Evolutionary conservation across 345 rosid species (phyloP).

Genomic region (Eucalyptus curtisii): DNA sequence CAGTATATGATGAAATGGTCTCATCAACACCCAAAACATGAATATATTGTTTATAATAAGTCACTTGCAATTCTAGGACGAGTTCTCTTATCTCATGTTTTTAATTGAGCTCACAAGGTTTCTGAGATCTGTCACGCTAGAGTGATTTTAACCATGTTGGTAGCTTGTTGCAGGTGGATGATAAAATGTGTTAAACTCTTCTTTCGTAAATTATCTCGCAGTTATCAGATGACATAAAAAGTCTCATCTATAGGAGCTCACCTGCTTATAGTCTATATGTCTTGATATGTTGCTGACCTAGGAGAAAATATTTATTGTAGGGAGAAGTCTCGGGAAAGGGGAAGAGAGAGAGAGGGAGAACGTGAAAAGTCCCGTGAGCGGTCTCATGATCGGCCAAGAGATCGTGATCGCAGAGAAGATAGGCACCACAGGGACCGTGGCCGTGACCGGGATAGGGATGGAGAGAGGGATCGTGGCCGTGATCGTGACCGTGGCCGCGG

Average conservation of each 20-base stretch:
- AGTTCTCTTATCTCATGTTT: not conserved
- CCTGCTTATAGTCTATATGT: not conserved
- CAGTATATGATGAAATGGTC: not conserved
- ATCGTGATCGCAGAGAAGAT: slow-evolving; percentile 75
- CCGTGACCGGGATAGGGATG: slow-evolving; percentile 35
- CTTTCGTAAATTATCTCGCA: not conserved
- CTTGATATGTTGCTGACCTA: not conserved
- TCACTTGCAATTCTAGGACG: not conserved
- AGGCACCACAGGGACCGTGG: slow-evolving; percentile 75
- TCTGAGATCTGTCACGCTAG: not conserved
- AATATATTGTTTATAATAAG: not conserved
- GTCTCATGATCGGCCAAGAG: slow-evolving; percentile 70
- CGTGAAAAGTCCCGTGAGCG: slow-evolving; percentile 65
- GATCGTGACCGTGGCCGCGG: slow-evolving; percentile 44
- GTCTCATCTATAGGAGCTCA: not conserved
- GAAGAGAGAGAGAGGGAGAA: slow-evolving; percentile 62
- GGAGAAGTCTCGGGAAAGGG: slow-evolving; percentile 78
- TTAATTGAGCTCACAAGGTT: not conserved
- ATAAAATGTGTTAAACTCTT: not conserved
- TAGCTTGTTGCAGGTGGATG: not conserved
- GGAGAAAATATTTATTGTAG: slow-evolving; percentile 11
- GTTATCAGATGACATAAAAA: not conserved
- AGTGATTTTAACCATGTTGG: not conserved
- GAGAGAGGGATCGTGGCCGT: slow-evolving; percentile 34
- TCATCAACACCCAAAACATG: not conserved